Conservation (phyloP, 306 rosid genomes). For the Abrus pulchellus region DNA sequence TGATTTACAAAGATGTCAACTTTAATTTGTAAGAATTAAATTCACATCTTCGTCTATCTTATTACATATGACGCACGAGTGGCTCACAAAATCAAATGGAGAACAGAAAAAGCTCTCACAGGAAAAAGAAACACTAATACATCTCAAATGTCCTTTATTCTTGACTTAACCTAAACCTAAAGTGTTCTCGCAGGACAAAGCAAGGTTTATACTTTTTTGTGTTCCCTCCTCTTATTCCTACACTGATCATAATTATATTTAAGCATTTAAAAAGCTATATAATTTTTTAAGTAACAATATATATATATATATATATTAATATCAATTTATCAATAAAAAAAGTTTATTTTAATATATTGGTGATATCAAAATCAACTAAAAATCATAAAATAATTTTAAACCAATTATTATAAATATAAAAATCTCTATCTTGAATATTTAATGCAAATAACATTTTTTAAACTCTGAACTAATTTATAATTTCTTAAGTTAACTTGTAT, state of each 20-base stretch:
- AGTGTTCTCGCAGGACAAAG: constrained; percentile 52
- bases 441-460: too few relatives aligned
- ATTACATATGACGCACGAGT: too few relatives aligned
- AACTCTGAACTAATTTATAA: too few relatives aligned
- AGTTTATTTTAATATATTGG: too few relatives aligned
- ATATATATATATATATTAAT: neutral
- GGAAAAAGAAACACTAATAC: neutral
- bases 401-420: too few relatives aligned
- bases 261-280: neutral
- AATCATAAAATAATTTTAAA: too few relatives aligned
- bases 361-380: too few relatives aligned
- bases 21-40: too few relatives aligned
- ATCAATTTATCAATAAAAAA: neutral
- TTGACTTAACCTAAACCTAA: constrained; percentile 42
- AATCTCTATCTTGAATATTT: too few relatives aligned
- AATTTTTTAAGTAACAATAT: neutral
- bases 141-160: constrained; percentile 46
- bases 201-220: constrained; percentile 43
- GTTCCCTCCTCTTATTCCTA: neutral
- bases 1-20: too few relatives aligned
- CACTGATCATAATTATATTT: neutral
- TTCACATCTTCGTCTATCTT: too few relatives aligned
- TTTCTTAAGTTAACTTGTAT: too few relatives aligned
- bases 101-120: neutral
- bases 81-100: neutral